Percentiles rank a stretch among this genome's conserved stretches.
phyloP scores from a whole-genome alignment of 306 rosid species.

The Glycine latifolia region DNA sequence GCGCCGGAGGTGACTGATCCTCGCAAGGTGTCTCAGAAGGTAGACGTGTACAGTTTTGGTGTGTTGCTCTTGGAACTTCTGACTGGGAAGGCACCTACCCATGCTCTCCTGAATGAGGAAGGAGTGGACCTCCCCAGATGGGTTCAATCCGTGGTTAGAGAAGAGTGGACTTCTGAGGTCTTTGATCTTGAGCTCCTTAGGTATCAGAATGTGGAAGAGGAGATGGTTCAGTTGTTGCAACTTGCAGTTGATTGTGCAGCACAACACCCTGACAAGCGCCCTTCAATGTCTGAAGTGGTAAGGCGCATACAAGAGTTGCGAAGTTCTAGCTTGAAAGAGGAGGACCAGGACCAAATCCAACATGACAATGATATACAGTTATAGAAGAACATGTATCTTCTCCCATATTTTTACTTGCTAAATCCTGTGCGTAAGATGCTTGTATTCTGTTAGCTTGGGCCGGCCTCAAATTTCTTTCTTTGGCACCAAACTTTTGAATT shows the following conservation, averaged over 20 bases:
- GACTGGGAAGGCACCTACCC: constrained; percentile 79
- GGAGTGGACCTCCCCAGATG: constrained; percentile 81
- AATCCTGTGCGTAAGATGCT: constrained; percentile 51
- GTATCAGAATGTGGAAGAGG: constrained; percentile 73
- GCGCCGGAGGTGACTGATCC: constrained; percentile 78
- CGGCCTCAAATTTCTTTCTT: constrained; percentile 53
- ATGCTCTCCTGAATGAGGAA: constrained; percentile 67
- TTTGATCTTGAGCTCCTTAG: constrained; percentile 73
- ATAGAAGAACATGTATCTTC: constrained; percentile 46
- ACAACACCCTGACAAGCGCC: constrained; percentile 69
- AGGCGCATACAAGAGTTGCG: constrained; percentile 63
- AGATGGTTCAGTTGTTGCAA: constrained; percentile 73
- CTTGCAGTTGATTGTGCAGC: constrained; percentile 82
- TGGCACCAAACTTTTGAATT: constrained; percentile 46
- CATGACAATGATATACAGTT: constrained; percentile 52
- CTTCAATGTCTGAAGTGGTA: constrained; percentile 64
- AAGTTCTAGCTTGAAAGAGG: constrained; percentile 48
- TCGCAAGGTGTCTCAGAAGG: constrained; percentile 75
- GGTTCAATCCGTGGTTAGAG: constrained; percentile 77
- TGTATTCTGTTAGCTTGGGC: constrained; percentile 46
- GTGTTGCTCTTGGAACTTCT: constrained; percentile 75
- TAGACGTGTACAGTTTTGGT: constrained; percentile 78
- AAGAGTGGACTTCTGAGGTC: constrained; percentile 79
- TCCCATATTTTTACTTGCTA: constrained; percentile 37
- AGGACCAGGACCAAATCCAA: constrained; percentile 52